Base-by-base conservation (phyloP, 164 flowering plant genomes). In the Paratinospora sagittata region DNA sequence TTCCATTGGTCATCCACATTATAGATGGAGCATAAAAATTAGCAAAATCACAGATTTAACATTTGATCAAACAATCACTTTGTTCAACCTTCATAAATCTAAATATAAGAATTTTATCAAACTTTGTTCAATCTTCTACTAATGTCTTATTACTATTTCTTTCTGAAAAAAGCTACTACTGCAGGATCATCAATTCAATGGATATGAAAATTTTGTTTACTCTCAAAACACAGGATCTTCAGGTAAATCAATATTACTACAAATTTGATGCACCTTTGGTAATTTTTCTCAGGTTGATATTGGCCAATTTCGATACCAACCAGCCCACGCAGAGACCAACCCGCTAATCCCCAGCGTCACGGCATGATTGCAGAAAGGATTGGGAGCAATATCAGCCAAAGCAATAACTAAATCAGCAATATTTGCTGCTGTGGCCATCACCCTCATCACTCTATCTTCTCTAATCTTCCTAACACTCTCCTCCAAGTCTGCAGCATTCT, bases 221-320 rank as follows among this genome's bases (percentile, higher is more conserved):
- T 19, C 9, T 55, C 24, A 55, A 55, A n/a, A 55, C 21, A 23
- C 61, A 16, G 61, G 21, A 55, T 30, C 34, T 30, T 30, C 34
- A 30, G 34, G 34, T 30, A 4, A 30, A 30, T 30, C 34, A 30
- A 30, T 30, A 30, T 30, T 30, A 30, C 34, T 30, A 30, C 63
- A 58, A 58, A 7, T 65, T 30, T 6, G 8, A 34, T 33, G 17
- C 23, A 65, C 41, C 23, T 33, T 34, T 16, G 36, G 34, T 34
- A n/a, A 30, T 6, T 55, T 21, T 47, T 47, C 17, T 63, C 34
- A 30, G 34, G 34, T 70, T 82, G 68, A 85, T 8, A 88, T 80
- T 6, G 98, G 96, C 98, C 98, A 95, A 66, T 95, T 95, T 69
- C 98, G 86, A 69, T 95, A 95, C 98, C 97, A 95, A 68, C 97